Base-by-base conservation (phyloP, 106 monocot genomes). In the Dioscorea alata region DNA sequence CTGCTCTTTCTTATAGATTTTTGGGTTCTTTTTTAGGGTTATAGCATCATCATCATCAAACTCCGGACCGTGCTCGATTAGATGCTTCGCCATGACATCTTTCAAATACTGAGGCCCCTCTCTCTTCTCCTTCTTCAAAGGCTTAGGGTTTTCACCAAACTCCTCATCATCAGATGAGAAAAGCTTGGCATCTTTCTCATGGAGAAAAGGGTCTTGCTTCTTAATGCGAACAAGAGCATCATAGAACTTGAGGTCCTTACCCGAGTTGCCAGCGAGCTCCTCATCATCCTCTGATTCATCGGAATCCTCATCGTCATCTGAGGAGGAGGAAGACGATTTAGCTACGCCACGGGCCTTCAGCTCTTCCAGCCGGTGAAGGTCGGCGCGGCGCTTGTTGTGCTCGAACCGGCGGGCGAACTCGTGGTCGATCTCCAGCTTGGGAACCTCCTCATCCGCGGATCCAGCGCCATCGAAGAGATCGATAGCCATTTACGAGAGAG, bases 311-410 rank as follows among this genome's bases (percentile, higher is more conserved):
- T 84, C 79, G 13, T 61, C 79, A 12, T 77, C 82, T 18, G 80
- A 78, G 64, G 60, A 68, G 24, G 80, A 78, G 64, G 60, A 68
- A 6, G 82, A 80, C 59, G 59, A 70, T 5, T 64, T 33, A 28
- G 70, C 50, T 52, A 79, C 73, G 53, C 93, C 90, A 0, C 69
- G 66, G 74, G 79, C 88, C 72, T 82, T 85, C 59, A 83, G 82
- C 57, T 99, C 93, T 64, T 93, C 73, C 13, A 71, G 74, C 19
- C 78, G 64, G 32, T 90, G 93, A 25, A 93, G 83, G 24, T 57
- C 81, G 77, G 93, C 93, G 23, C 93, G 90, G 65, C 74, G 73
- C 83, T 99, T 99, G 90, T 93, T 93, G 88, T 93, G 87, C 80
- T 99, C 93, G 54, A 88, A 76, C 10, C 85, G 82, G n/a, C 79